phyloP scores from a whole-genome alignment of 2,329 filamentous ascomycete species.

The Aspergillus latus region DNA sequence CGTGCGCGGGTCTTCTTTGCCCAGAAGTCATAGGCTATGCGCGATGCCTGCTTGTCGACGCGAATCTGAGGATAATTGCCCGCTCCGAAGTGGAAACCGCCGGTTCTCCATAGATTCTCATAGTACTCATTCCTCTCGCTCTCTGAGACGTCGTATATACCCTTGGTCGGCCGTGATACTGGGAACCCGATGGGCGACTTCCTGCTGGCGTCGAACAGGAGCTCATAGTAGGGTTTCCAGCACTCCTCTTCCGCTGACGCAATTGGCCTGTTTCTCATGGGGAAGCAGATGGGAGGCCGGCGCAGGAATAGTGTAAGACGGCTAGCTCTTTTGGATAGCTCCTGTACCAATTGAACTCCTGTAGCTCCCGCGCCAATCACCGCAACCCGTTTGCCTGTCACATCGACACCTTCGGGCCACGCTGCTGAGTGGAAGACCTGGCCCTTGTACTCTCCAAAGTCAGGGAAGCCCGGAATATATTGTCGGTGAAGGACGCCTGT shows the following conservation, averaged over 20 bases:
- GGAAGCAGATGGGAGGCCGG: constrained; percentile 64
- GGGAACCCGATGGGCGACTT: constrained; percentile 56
- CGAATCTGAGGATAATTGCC: constrained; percentile 54
- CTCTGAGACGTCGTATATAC: constrained; percentile 51
- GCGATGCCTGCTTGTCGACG: constrained; percentile 49
- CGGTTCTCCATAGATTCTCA: constrained; percentile 51
- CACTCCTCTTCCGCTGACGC: neutral
- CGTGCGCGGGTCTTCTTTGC: constrained; percentile 52
- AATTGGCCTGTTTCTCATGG: constrained; percentile 19
- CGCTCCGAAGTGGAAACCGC: constrained; percentile 57
- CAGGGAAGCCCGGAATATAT: constrained; percentile 43
- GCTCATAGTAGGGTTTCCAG: constrained; percentile 46
- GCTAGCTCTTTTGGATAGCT: constrained; percentile 53
- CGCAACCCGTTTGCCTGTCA: constrained; percentile 51
- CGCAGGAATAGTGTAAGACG: constrained; percentile 58
- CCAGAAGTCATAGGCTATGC: constrained; percentile 59
- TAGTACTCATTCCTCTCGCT: constrained; percentile 53
- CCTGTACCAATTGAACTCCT: constrained; percentile 59
- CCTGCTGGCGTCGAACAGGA: constrained; percentile 53
- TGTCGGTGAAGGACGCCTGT: constrained; percentile 47
- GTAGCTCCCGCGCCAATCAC: constrained; percentile 59
- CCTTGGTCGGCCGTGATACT: constrained; percentile 50
- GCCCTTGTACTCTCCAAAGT: constrained; percentile 49
- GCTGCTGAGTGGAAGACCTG: constrained; percentile 55
- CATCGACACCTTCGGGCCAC: constrained; percentile 53